phyloP scores from a whole-genome alignment of 2,329 filamentous ascomycete species.

The Alternaria sp. region DNA sequence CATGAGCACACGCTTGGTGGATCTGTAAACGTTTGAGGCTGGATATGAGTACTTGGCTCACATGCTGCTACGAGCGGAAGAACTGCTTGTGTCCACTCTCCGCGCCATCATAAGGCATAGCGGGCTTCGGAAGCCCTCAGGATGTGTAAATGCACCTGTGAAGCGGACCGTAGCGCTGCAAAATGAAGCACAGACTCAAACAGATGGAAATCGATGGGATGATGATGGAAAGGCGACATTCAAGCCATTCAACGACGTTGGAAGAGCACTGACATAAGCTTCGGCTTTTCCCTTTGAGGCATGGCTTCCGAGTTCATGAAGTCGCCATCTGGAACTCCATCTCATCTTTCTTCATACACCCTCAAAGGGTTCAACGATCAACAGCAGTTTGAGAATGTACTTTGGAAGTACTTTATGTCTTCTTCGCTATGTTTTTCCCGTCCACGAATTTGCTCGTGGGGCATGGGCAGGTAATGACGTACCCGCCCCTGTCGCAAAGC shows the following conservation, averaged over 20 bases:
- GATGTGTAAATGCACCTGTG: neutral
- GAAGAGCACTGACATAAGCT: slow-evolving; percentile 1
- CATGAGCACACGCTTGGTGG: neutral
- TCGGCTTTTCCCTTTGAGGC: slow-evolving; percentile 9
- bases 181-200: neutral
- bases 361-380: neutral
- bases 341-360: neutral
- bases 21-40: neutral
- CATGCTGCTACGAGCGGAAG: neutral
- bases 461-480: neutral
- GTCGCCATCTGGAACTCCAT: slow-evolving; percentile 5
- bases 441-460: neutral
- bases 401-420: no score
- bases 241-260: neutral
- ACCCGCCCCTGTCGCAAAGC: neutral
- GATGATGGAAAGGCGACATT: neutral
- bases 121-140: neutral
- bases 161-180: neutral
- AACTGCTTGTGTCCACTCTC: neutral
- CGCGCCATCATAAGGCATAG: neutral
- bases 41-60: neutral
- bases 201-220: neutral
- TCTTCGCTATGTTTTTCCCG: neutral
- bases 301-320: slow-evolving; percentile 4
- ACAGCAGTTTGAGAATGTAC: neutral